phyloP scores from a whole-genome alignment of 1,284 basidiomycete genomes.

The Trametes pubescens region DNA sequence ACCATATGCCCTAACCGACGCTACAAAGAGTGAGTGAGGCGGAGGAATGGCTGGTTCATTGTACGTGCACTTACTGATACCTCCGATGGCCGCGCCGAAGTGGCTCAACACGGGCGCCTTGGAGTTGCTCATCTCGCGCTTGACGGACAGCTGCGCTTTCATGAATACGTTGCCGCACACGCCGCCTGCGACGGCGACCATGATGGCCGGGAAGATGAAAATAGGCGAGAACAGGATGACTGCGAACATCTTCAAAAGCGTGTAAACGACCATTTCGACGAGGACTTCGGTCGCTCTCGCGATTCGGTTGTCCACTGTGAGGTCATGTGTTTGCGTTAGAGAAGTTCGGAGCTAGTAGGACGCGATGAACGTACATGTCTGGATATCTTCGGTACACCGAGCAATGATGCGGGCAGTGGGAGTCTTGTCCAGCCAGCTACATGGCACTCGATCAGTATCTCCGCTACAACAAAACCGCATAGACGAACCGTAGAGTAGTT shows the following conservation, averaged over 20 bases:
- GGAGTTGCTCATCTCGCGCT: conserved; percentile 75
- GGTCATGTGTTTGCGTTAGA: neutral
- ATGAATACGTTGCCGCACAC: conserved; percentile 63
- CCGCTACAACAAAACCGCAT: conserved; percentile 7
- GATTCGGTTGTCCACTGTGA: conserved; percentile 21
- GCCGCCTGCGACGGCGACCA: conserved; percentile 53
- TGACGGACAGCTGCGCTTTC: conserved; percentile 77
- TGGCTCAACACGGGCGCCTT: conserved; percentile 72
- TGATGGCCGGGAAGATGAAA: conserved; percentile 48
- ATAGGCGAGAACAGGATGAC: conserved; percentile 55
- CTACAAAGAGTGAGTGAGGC: conserved; percentile 54
- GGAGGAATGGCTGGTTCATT: neutral
- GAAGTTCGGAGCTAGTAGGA: too few relatives aligned
- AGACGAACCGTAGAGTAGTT: conserved; percentile 55
- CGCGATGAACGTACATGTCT: conserved; percentile 41
- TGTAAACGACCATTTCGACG: conserved; percentile 39
- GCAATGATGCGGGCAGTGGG: conserved; percentile 67
- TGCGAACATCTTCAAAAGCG: conserved; percentile 50
- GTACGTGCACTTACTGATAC: conserved; percentile 56
- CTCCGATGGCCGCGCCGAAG: conserved; percentile 72
- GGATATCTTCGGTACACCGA: conserved; percentile 67
- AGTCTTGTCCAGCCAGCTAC: conserved; percentile 61
- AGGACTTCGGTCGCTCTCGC: conserved; percentile 27
- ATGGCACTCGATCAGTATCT: conserved; percentile 25
- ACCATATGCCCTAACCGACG: conserved; percentile 67